These are phyloP conservation scores for Cystofilobasidium bisporidii DNA, from an alignment of 768 basidiomycete species.

Conservation along the genomic window DNA sequence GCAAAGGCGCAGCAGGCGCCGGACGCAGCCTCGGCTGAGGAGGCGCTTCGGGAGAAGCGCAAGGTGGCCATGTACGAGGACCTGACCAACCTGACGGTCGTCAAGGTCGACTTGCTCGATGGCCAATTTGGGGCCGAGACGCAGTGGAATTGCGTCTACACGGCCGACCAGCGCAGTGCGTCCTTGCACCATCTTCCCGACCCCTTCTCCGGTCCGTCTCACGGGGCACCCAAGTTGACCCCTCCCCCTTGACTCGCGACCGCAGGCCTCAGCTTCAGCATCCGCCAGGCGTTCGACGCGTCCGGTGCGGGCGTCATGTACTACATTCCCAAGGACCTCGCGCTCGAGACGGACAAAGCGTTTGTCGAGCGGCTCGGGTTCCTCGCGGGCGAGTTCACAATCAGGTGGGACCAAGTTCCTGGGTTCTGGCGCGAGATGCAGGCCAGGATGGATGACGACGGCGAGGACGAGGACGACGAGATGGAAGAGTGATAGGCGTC, in stretches of 20 bases:
- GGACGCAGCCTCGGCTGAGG: neutral
- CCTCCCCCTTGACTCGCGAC: neutral
- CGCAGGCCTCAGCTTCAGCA: constrained; percentile 17
- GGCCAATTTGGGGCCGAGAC: constrained; percentile 1
- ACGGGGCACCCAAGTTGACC: neutral
- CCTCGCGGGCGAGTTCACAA: constrained; percentile 8
- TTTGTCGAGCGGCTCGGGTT: constrained; percentile 1
- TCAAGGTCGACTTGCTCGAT: neutral
- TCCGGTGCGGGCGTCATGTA: neutral
- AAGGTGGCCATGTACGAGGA: constrained; percentile 17
- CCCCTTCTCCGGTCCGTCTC: neutral
- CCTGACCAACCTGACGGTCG: constrained; percentile 14
- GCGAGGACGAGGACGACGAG: constrained; percentile 4
- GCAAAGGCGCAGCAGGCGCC: neutral
- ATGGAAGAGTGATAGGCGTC: neutral
- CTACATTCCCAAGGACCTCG: constrained; percentile 12
- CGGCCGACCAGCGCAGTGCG: neutral
- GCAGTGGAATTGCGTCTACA: constrained; percentile 21
- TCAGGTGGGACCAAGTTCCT: constrained; percentile 9
- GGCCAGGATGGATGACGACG: constrained; percentile 1
- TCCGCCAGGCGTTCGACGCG: constrained; percentile 4
- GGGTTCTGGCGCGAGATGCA: constrained; percentile 12
- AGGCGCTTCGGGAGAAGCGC: constrained; percentile 3
- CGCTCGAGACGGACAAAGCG: constrained; percentile 9
- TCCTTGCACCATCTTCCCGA: neutral